A percentile compares a stretch with the other conserved stretches of the same genome.
phyloP scores from a whole-genome alignment of 257 asterid genomes.

The Schizonepeta tenuifolia region DNA sequence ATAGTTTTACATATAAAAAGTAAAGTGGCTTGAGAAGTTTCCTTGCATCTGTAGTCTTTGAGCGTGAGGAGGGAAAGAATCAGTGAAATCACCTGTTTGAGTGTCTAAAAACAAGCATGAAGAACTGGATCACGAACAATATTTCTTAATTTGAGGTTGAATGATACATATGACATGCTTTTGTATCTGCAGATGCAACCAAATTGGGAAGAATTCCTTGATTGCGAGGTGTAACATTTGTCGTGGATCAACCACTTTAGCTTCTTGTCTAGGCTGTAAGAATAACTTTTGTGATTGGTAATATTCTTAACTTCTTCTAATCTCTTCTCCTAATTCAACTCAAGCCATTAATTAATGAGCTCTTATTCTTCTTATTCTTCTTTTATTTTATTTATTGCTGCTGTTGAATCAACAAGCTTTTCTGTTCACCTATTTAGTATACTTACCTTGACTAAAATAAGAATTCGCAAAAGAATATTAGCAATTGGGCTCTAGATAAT shows the following conservation, averaged over 20 bases:
- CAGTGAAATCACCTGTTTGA: neutral
- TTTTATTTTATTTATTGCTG: neutral
- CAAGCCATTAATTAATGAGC: neutral
- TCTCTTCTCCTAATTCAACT: neutral
- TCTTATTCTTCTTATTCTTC: neutral
- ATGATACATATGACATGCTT: conserved; percentile 17
- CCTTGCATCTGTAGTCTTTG: neutral
- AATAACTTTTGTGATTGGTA: conserved; percentile 83
- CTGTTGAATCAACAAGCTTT: neutral
- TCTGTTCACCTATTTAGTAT: conserved; percentile 1
- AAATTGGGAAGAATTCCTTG: conserved; percentile 57
- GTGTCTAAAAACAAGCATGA: conserved; percentile 8
- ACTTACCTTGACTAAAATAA: neutral
- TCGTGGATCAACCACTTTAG: conserved; percentile 60
- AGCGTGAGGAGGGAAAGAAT: neutral
- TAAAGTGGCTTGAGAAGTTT: conserved; percentile 3
- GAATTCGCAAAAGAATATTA: neutral
- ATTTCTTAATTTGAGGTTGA: conserved; percentile 7
- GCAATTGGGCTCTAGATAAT: neutral
- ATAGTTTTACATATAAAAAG: neutral
- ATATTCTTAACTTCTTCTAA: conserved; percentile 9
- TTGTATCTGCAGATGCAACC: conserved; percentile 61
- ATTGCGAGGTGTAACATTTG: conserved; percentile 74
- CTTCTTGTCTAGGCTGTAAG: conserved; percentile 71
- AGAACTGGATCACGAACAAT: neutral